phyloP scores from a whole-genome alignment of 2,329 filamentous ascomycete species.

The Fusarium staphyleae region DNA sequence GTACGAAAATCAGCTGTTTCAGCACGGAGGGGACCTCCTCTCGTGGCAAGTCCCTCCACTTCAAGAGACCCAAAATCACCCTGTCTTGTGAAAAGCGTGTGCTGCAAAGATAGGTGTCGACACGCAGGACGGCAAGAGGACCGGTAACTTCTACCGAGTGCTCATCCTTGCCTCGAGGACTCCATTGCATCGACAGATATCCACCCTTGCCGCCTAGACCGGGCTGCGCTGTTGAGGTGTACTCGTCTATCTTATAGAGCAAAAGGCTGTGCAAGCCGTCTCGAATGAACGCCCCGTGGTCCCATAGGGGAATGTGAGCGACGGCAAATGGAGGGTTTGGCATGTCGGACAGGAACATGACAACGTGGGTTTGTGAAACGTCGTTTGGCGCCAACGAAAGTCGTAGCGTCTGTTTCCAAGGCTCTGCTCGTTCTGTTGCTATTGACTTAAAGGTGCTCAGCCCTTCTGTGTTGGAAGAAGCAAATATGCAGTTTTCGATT shows the following conservation, averaged over 20 bases:
- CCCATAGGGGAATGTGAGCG: conserved; percentile 93
- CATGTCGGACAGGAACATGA: conserved; percentile 87
- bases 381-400: conserved; percentile 80
- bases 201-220: conserved; percentile 77
- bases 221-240: conserved; percentile 73
- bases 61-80: conserved; percentile 80
- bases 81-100: conserved; percentile 95
- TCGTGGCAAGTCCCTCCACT: conserved; percentile 80
- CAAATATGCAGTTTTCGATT: conserved; percentile 86
- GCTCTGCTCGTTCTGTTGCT: conserved; percentile 77
- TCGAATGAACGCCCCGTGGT: conserved; percentile 84
- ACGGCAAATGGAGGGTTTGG: conserved; percentile 90
- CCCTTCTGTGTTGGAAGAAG: conserved; percentile 80
- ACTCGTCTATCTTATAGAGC: conserved; percentile 91
- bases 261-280: conserved; percentile 84
- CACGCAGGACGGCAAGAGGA: conserved; percentile 77
- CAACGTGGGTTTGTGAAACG: conserved; percentile 82
- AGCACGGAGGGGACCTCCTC: conserved; percentile 77
- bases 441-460: conserved; percentile 89
- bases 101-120: conserved; percentile 90
- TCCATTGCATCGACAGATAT: conserved; percentile 87
- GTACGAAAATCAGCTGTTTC: conserved; percentile 87
- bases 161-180: conserved; percentile 69
- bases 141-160: conserved; percentile 78
- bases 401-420: conserved; percentile 88